phyloP scores from a whole-genome alignment of 768 basidiomycete genomes.

The Trametes cubensis region DNA sequence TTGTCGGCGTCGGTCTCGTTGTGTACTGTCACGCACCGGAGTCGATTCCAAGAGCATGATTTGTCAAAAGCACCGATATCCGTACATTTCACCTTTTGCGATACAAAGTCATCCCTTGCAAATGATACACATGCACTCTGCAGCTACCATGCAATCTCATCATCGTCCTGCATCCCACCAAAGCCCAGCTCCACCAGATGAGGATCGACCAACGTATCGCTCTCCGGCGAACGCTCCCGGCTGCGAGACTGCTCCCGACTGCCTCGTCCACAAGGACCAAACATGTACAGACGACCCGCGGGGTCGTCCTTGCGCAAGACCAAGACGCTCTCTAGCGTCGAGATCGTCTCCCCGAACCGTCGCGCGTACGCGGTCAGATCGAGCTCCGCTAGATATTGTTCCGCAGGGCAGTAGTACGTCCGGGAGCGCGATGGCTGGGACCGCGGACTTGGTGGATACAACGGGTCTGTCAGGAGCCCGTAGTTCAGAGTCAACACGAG shows the following conservation, averaged over 20 bases:
- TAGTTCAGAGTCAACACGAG: constrained; percentile 12
- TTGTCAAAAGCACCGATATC: no score
- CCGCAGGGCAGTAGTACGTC: not conserved
- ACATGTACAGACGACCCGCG: not conserved
- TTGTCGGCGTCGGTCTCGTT: no score
- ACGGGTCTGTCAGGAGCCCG: not conserved
- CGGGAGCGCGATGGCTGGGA: not conserved
- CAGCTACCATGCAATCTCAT: not conserved
- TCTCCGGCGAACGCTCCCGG: not conserved
- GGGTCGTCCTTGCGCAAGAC: not conserved
- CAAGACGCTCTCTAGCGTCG: not conserved
- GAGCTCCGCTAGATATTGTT: not conserved
- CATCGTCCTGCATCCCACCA: not conserved
- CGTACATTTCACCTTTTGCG: no score
- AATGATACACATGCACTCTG: no score
- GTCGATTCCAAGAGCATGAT: no score
- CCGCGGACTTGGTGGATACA: not conserved
- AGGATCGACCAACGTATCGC: not conserved
- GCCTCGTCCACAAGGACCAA: not conserved
- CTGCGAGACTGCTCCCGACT: not conserved
- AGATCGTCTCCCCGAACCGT: not conserved
- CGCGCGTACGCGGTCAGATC: not conserved
- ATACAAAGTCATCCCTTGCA: no score
- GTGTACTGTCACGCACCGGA: no score
- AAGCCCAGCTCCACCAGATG: constrained; percentile 7